A percentile compares a stretch with the other conserved stretches of the same genome.
These are phyloP conservation scores for Psophocarpus tetragonolobus DNA, from an alignment of 306 rosid species.

Conservation along the genomic window DNA sequence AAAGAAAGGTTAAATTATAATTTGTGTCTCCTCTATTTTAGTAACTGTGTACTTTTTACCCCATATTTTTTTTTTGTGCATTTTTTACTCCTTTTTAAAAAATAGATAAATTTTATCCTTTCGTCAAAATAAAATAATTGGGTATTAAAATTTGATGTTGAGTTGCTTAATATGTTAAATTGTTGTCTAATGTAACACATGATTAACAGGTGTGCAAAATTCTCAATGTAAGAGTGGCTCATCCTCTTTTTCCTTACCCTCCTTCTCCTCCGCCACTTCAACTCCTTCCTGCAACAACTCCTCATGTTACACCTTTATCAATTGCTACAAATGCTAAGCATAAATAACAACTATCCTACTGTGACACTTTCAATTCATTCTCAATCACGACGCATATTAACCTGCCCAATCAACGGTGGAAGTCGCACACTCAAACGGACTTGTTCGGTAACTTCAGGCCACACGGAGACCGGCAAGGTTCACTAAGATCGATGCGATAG, in stretches of 20 bases:
- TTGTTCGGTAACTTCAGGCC: slow-evolving; percentile 70
- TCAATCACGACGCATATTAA: slow-evolving; percentile 82
- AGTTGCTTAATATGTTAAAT: too few relatives aligned
- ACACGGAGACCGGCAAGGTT: slow-evolving; percentile 77
- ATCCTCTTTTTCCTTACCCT: slow-evolving; percentile 40
- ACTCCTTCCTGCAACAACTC: slow-evolving; percentile 47
- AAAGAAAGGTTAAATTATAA: too few relatives aligned
- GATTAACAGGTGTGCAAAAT: too few relatives aligned
- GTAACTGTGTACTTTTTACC: too few relatives aligned
- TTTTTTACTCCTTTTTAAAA: too few relatives aligned
- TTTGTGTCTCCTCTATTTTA: too few relatives aligned
- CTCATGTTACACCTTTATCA: slow-evolving; percentile 62
- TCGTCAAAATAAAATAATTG: too few relatives aligned
- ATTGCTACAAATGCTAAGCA: slow-evolving; percentile 80
- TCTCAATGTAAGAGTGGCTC: too few relatives aligned
- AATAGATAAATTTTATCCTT: too few relatives aligned
- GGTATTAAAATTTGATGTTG: too few relatives aligned
- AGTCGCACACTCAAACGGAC: not conserved
- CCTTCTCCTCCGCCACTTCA: slow-evolving; percentile 36
- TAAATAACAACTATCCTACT: slow-evolving; percentile 68
- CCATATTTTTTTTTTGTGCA: too few relatives aligned
- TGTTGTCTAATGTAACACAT: too few relatives aligned
- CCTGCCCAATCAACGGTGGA: slow-evolving; percentile 61
- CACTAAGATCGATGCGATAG: slow-evolving; percentile 45
- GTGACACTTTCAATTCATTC: slow-evolving; percentile 61